phyloP scores from a whole-genome alignment of 2,329 filamentous ascomycete species.

The Pestalotiopsis sp. region DNA sequence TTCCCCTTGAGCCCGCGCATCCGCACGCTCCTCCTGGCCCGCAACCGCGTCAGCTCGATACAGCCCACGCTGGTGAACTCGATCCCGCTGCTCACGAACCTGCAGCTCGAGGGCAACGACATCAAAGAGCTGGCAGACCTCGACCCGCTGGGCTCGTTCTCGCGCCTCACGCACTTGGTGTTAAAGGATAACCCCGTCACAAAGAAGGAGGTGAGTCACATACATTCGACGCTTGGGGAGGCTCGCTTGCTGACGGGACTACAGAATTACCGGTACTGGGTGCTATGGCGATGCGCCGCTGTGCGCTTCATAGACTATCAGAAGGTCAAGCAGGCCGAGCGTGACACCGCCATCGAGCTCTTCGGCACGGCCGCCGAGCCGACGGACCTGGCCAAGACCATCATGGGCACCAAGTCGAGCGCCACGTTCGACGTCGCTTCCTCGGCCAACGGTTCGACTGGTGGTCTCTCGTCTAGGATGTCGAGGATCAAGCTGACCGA shows the following conservation, averaged over 20 bases:
- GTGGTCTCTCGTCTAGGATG: conserved; percentile 59
- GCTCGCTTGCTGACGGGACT: background rate
- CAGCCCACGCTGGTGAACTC: conserved; percentile 73
- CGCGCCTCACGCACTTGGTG: conserved; percentile 75
- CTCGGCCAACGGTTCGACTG: conserved; percentile 44
- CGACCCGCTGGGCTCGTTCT: conserved; percentile 73
- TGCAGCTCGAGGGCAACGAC: conserved; percentile 84
- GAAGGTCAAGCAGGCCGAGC: conserved; percentile 88
- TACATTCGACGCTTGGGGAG: background rate
- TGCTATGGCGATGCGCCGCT: conserved; percentile 82
- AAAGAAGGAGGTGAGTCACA: conserved; percentile 77
- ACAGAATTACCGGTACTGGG: conserved; percentile 89
- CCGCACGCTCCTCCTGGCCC: conserved; percentile 82
- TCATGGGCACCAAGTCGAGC: conserved; percentile 82
- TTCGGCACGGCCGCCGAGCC: conserved; percentile 82
- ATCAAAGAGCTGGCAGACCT: conserved; percentile 83
- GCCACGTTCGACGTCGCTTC: conserved; percentile 62
- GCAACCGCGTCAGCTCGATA: conserved; percentile 84
- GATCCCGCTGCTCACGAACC: conserved; percentile 78
- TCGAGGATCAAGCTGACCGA: conserved; percentile 85
- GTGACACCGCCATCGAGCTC: conserved; percentile 72
- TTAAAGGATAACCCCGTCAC: conserved; percentile 87
- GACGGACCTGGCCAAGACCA: conserved; percentile 78
- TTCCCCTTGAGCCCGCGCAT: conserved; percentile 90
- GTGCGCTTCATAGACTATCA: conserved; percentile 91